A percentile compares a stretch with the other conserved stretches of the same genome.
Evolutionary conservation across 148 eudicot genomes (phyloP).

Genomic region (Silene uniflora): DNA sequence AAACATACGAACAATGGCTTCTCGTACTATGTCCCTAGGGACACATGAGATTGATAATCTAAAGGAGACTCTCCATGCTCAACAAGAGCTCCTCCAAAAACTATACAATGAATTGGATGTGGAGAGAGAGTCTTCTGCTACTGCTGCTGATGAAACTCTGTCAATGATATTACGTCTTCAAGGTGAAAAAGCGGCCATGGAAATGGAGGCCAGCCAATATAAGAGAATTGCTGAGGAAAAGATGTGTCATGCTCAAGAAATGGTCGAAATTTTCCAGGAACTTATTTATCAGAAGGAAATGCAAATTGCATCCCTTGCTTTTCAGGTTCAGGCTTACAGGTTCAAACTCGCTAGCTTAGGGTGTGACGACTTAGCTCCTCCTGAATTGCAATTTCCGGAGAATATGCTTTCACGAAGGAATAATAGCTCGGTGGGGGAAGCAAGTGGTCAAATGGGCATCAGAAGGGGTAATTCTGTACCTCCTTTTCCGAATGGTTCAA

Average conservation of each 20-base stretch:
- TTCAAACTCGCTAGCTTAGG: conserved; percentile 70
- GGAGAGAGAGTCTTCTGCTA: conserved; percentile 80
- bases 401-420: conserved; percentile 48
- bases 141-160: conserved; percentile 81
- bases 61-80: conserved; percentile 65
- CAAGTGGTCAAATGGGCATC: conserved; percentile 4
- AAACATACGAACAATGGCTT: conserved; percentile 23
- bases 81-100: conserved; percentile 72
- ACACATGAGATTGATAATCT: conserved; percentile 39
- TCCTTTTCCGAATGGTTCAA: conserved; percentile 19
- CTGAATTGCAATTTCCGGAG: conserved; percentile 54
- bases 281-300: conserved; percentile 79
- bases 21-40: conserved; percentile 12
- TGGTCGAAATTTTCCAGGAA: conserved; percentile 63
- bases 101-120: conserved; percentile 83
- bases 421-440: conserved; percentile 33
- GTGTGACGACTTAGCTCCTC: conserved; percentile 39
- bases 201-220: conserved; percentile 88
- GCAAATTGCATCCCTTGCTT: conserved; percentile 78
- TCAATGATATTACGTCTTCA: conserved; percentile 85
- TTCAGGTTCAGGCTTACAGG: conserved; percentile 76
- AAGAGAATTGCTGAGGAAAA: conserved; percentile 91
- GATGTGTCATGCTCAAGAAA: conserved; percentile 73
- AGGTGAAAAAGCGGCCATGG: conserved; percentile 82
- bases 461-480: conserved; percentile 53